These are phyloP conservation scores for Leccinum subrobustum DNA, from an alignment of 1,284 basidiomycete species.

Conservation along the genomic window DNA sequence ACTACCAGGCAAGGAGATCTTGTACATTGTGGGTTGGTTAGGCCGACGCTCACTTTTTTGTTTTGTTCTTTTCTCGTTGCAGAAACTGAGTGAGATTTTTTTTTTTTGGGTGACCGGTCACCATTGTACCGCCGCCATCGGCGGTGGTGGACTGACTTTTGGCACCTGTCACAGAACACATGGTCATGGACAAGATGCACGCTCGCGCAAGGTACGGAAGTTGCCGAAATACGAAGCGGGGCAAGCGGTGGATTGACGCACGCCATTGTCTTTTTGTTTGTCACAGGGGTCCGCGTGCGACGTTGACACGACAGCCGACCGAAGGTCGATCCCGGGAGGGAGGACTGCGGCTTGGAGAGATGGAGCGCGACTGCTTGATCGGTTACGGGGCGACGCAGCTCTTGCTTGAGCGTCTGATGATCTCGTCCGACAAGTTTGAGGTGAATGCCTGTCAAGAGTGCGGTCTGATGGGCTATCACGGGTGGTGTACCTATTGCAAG, in stretches of 20 bases:
- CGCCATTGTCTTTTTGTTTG: slow-evolving; percentile 1
- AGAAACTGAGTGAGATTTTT: slow-evolving; percentile 74
- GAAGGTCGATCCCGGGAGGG: slow-evolving; percentile 98
- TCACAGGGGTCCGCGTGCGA: slow-evolving; percentile 88
- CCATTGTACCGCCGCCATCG: not conserved
- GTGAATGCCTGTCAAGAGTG: slow-evolving; percentile 95
- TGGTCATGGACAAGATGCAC: slow-evolving; percentile 99
- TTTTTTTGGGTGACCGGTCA: not conserved
- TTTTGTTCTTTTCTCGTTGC: slow-evolving; percentile 10
- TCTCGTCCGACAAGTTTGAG: slow-evolving; percentile 96
- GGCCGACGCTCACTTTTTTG: slow-evolving; percentile 9
- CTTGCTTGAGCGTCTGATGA: slow-evolving; percentile 95
- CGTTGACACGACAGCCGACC: slow-evolving; percentile 95
- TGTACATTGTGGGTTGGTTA: not conserved
- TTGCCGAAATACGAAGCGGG: slow-evolving; percentile 7
- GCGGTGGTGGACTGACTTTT: slow-evolving; percentile 24
- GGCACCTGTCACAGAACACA: slow-evolving; percentile 64
- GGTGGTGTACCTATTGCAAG: slow-evolving; percentile 96
- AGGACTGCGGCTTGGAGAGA: slow-evolving; percentile 95
- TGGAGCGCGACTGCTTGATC: slow-evolving; percentile 97
- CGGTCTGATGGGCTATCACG: slow-evolving; percentile 95
- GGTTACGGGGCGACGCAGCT: slow-evolving; percentile 97
- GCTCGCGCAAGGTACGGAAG: slow-evolving; percentile 81
- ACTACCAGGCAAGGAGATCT: slow-evolving; percentile 76
- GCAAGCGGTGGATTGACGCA: slow-evolving; percentile 9